Base-by-base conservation (phyloP, 345 rosid genomes). In the Alliaria petiolata region DNA sequence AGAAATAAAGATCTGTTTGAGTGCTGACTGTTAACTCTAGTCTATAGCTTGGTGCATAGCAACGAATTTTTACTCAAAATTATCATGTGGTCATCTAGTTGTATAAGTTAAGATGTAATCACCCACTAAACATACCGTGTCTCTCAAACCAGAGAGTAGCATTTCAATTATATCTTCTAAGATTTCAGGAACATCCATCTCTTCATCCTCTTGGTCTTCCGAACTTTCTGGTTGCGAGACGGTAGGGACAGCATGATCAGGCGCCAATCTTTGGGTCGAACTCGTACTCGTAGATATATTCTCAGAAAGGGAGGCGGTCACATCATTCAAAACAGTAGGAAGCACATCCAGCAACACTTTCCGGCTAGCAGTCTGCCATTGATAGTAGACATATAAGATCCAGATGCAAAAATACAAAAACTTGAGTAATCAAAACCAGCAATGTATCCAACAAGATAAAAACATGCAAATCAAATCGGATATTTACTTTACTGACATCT, bases 91-190 rank as follows among this genome's bases (percentile, higher is more conserved):
- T 19, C 20, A 66, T 64, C 38, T 65, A 74, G 4, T 57, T 9
- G 14, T 50, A n/a, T 57, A 65, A 49, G 43, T 54, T 55, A 40
- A 63, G 69, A 44, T 2, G 13, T 36, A 60, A 44, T 30, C 13
- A 56, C 71, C 80, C 77, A 28, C 66, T 45, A 56, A 58, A 81
- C 92, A 67, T 86, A 95, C 99, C 86, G 88, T 85, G 78, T 95
- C 97, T 74, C 81, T 86, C 81, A 95, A 78, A 68, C 96, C 95
- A 79, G 88, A 77, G 60, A 95, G 95, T 70, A 91, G 73, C 86
- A 91, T 85, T 74, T 88, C 99, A 67, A 95, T 85, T 33, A 89
- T 89, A 76, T 95, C 96, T 82, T 95, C 99, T 53, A 95, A 28
- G 66, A 84, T 80, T 44, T 91, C 96, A 40, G 97, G 99, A 72